Percentiles rank a stretch among this genome's conserved stretches.
phyloP scores from a whole-genome alignment of 805 yeast species.

The Myxozyma mucilagina region DNA sequence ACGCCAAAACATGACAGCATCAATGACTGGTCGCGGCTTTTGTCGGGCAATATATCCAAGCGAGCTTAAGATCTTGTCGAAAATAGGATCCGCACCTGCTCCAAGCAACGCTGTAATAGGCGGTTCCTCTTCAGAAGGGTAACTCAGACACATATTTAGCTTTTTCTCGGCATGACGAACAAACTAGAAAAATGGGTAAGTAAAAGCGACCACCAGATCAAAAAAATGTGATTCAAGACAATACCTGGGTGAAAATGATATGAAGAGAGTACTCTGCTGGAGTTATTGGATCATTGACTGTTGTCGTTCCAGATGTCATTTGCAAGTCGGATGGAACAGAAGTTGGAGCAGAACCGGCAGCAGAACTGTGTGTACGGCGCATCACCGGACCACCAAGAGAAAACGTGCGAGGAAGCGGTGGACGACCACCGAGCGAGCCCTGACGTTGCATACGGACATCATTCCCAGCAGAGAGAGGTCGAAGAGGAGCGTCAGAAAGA shows the following conservation, averaged over 20 bases:
- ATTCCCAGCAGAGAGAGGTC: background rate
- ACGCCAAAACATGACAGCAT: slow-evolving; percentile 98
- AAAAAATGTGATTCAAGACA: background rate
- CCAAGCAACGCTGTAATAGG: slow-evolving; percentile 75
- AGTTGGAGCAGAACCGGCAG: background rate
- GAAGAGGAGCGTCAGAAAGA: slow-evolving; percentile 12
- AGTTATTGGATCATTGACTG: slow-evolving; percentile 54
- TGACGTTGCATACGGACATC: slow-evolving; percentile 1
- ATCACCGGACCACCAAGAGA: slow-evolving; percentile 5
- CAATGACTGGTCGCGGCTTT: slow-evolving; percentile 93
- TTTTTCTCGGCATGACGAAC: slow-evolving; percentile 91
- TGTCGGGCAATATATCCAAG: slow-evolving; percentile 86
- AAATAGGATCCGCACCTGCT: slow-evolving; percentile 81
- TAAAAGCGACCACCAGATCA: background rate
- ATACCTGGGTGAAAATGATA: slow-evolving; percentile 79
- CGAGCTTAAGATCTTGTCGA: slow-evolving; percentile 82
- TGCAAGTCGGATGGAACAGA: background rate
- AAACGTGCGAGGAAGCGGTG: slow-evolving; percentile 5
- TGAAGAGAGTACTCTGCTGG: slow-evolving; percentile 92
- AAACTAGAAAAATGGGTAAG: slow-evolving; percentile 45
- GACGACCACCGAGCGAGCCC: background rate
- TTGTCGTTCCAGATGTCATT: background rate
- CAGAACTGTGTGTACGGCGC: slow-evolving; percentile 4
- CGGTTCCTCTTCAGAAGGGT: slow-evolving; percentile 69
- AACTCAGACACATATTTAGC: slow-evolving; percentile 66